A percentile compares a stretch with the other conserved stretches of the same genome.
These are phyloP conservation scores for Sporothrix mexicana DNA, from an alignment of 2,329 filamentous ascomycete species.

Conservation along the genomic window DNA sequence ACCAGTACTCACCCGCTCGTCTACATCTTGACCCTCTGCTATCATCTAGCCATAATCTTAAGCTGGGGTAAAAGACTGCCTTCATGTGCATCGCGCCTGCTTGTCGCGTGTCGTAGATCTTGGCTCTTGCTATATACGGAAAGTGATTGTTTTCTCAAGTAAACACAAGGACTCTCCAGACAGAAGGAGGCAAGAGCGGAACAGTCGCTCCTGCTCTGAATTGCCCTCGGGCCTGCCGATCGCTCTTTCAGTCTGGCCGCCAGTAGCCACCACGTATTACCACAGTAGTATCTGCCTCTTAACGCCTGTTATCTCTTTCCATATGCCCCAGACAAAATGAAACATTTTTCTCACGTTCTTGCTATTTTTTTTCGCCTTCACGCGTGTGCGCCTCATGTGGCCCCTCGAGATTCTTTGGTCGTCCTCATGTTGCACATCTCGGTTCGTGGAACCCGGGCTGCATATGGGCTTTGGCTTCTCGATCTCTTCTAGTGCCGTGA, in stretches of 20 bases:
- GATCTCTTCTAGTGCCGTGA: conserved; percentile 23
- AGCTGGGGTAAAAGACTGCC: background rate
- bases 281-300: background rate
- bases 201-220: background rate
- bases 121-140: background rate
- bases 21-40: background rate
- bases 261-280: background rate
- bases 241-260: conserved; percentile 4
- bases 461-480: conserved; percentile 8
- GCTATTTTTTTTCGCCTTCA: background rate
- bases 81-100: background rate
- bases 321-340: conserved; percentile 16
- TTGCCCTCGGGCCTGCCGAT: conserved; percentile 26
- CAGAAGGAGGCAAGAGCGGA: background rate
- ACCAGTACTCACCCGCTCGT: conserved; percentile 2
- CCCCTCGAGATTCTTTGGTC: background rate
- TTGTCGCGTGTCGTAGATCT: background rate
- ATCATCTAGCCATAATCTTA: background rate
- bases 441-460: conserved; percentile 7
- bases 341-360: background rate
- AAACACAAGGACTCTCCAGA: background rate
- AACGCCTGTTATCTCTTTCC: conserved; percentile 19
- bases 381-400: background rate
- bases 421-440: background rate
- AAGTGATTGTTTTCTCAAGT: background rate